These are phyloP conservation scores for Jamesozyma jinghongensis DNA, from an alignment of 805 yeast species.

Conservation along the genomic window DNA sequence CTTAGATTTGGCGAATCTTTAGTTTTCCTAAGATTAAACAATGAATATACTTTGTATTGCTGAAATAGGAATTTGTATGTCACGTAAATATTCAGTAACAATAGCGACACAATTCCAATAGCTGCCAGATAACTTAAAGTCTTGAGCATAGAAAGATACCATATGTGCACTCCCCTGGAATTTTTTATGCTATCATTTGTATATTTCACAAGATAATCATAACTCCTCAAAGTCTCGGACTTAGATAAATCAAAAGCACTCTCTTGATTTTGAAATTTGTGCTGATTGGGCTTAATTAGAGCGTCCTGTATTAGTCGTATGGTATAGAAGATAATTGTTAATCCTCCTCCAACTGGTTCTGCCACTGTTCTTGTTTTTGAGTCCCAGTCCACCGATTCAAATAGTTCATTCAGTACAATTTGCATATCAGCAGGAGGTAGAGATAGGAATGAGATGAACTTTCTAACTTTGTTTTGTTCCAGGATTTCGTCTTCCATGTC, in stretches of 20 bases:
- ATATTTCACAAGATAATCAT: conserved; percentile 13
- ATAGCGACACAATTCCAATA: background rate
- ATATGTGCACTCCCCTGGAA: background rate
- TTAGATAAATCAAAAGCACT: conserved; percentile 26
- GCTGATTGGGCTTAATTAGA: conserved; percentile 21
- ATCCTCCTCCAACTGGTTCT: conserved; percentile 19
- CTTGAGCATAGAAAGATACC: conserved; percentile 1
- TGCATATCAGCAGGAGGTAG: conserved; percentile 15
- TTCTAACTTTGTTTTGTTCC: conserved; percentile 2
- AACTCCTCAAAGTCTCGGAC: conserved; percentile 16
- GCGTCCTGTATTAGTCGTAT: conserved; percentile 25
- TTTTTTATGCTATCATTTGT: background rate
- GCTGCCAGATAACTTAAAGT: background rate
- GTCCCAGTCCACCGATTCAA: conserved; percentile 27
- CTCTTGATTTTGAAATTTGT: conserved; percentile 10
- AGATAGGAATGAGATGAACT: conserved; percentile 5
- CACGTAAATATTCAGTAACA: background rate
- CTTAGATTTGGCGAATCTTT: conserved; percentile 14
- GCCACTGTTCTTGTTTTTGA: conserved; percentile 18
- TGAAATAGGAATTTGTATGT: conserved; percentile 14
- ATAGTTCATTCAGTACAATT: conserved; percentile 15
- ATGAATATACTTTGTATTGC: conserved; percentile 15
- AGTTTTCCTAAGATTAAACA: conserved; percentile 8
- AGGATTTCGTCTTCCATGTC: conserved; percentile 4
- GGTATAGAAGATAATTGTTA: conserved; percentile 14